Evolutionary conservation across 2,329 filamentous ascomycete genomes (phyloP).

Genomic region (Ceratocystis alfenasii): DNA sequence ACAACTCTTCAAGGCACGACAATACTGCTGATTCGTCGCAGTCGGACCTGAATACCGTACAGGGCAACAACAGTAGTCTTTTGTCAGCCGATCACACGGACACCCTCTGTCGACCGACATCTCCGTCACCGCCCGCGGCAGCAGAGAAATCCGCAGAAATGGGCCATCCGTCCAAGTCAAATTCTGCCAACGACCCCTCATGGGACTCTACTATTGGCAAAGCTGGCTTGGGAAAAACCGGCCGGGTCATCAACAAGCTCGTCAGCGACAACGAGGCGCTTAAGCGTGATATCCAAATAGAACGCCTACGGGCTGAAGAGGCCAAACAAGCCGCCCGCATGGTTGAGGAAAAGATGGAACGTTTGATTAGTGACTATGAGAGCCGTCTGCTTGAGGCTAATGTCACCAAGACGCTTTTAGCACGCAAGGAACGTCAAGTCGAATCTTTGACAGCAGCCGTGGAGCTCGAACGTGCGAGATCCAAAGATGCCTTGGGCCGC

Average conservation of each 20-base stretch:
- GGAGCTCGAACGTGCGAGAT: slow-evolving; percentile 51
- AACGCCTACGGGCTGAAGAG: slow-evolving; percentile 55
- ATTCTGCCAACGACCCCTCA: slow-evolving; percentile 21
- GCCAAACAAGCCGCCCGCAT: slow-evolving; percentile 56
- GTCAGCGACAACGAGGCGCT: slow-evolving; percentile 70
- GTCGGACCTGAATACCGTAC: slow-evolving; percentile 28
- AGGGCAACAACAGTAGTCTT: slow-evolving; percentile 18
- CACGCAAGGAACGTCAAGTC: slow-evolving; percentile 62
- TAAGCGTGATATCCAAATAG: slow-evolving; percentile 59
- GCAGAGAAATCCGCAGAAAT: slow-evolving; percentile 24
- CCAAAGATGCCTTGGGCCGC: slow-evolving; percentile 46
- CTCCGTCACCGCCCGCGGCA: slow-evolving; percentile 23
- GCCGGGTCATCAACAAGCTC: slow-evolving; percentile 67
- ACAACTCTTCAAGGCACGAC: background rate
- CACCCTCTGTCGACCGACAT: slow-evolving; percentile 11
- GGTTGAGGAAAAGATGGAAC: slow-evolving; percentile 59
- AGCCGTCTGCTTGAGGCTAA: slow-evolving; percentile 55
- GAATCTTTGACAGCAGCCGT: slow-evolving; percentile 54
- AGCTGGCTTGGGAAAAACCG: slow-evolving; percentile 60
- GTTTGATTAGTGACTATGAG: slow-evolving; percentile 56
- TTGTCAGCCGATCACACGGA: slow-evolving; percentile 18
- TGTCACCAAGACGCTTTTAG: slow-evolving; percentile 58
- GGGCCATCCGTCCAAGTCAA: slow-evolving; percentile 13
- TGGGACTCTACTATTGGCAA: slow-evolving; percentile 60
- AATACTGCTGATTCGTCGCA: background rate